Evolutionary conservation across 257 asterid species (phyloP).

Genomic region (Solanum dulcamara): DNA sequence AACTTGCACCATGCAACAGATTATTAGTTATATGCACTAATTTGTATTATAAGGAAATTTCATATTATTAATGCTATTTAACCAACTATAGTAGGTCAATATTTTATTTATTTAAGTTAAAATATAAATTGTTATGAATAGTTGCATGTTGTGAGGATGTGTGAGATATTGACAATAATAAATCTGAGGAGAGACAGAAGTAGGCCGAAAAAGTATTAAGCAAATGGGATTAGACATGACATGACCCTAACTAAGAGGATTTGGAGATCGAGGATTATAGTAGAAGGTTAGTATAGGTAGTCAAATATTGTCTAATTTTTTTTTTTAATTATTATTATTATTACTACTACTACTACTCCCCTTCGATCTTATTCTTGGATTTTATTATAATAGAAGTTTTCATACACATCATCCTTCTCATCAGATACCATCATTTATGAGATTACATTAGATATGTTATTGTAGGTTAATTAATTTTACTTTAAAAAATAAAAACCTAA

Average conservation of each 20-base stretch:
- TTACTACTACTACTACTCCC: not conserved
- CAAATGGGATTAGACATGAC: no score
- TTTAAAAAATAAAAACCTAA: not conserved
- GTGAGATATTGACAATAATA: not conserved
- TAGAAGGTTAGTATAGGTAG: no score
- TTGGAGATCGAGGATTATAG: not conserved
- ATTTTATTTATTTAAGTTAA: not conserved
- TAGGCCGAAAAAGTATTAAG: not conserved
- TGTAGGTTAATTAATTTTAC: not conserved
- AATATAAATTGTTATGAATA: not conserved
- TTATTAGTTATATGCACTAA: not conserved
- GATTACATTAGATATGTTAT: not conserved
- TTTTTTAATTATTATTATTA: no score
- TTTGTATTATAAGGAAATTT: not conserved
- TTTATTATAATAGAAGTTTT: not conserved
- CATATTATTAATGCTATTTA: not conserved
- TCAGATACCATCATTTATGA: not conserved
- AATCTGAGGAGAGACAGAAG: not conserved
- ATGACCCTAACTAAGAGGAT: not conserved
- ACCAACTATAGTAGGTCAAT: not conserved
- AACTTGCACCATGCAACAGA: not conserved
- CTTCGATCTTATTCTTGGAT: not conserved
- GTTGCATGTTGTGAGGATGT: not conserved
- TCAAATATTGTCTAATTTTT: not conserved
- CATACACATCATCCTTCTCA: no score